These are phyloP conservation scores for Camelina laxa DNA, from an alignment of 345 rosid genomes.

Conservation along the genomic window DNA sequence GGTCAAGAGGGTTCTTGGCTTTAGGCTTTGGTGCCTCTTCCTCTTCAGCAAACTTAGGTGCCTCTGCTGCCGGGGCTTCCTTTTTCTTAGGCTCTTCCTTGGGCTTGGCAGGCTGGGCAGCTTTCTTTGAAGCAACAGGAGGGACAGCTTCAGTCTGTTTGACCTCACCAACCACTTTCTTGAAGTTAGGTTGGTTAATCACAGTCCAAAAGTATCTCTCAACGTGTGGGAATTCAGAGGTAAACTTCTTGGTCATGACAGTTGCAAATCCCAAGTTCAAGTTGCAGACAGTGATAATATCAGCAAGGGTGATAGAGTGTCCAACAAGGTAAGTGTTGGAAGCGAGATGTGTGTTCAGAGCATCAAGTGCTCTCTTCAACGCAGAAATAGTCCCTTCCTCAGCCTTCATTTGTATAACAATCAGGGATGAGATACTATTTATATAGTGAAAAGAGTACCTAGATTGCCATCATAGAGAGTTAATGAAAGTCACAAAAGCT, in stretches of 20 bases:
- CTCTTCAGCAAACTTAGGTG: constrained; percentile 52
- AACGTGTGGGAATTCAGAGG: constrained; percentile 90
- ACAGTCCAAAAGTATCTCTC: constrained; percentile 98
- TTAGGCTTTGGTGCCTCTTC: constrained; percentile 86
- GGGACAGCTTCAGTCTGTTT: constrained; percentile 76
- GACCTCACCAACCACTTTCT: constrained; percentile 78
- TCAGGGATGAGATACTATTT: constrained; percentile 1
- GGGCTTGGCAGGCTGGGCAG: constrained; percentile 67
- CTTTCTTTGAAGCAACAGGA: constrained; percentile 67
- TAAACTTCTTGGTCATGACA: constrained; percentile 77
- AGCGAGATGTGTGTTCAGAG: constrained; percentile 72
- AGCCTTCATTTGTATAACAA: constrained; percentile 50
- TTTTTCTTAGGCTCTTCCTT: constrained; percentile 77
- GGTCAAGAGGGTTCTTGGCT: constrained; percentile 92
- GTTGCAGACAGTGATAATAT: constrained; percentile 78
- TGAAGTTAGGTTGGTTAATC: constrained; percentile 90
- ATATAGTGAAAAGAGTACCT: not conserved
- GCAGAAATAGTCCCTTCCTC: constrained; percentile 81
- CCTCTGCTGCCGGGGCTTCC: constrained; percentile 55
- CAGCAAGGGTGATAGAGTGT: constrained; percentile 86
- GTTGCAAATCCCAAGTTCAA: constrained; percentile 56
- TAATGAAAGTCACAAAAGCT: constrained; percentile 30
- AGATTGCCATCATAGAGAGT: constrained; percentile 1
- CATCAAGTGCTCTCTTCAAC: constrained; percentile 80
- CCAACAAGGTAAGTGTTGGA: constrained; percentile 91